Evolutionary conservation across 2,329 filamentous ascomycete species (phyloP), one percentile per base, ranked within the genome.

Genomic region (Talaromyces atroroseus): DNA sequence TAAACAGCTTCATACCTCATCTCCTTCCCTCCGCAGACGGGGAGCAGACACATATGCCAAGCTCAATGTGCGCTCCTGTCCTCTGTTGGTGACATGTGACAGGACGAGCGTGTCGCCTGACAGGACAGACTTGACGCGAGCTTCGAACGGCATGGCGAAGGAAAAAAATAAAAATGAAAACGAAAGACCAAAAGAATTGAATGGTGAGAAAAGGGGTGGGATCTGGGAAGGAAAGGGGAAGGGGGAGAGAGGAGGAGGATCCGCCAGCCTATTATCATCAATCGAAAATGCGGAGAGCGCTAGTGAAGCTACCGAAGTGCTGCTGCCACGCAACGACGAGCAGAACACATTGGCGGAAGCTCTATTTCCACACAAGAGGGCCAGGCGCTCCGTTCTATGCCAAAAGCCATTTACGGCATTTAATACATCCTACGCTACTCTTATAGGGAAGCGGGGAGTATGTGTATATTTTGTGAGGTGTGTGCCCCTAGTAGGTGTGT

Each of bases 101-200:
- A 97, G 79, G 62, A 97, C 80, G 65, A 97, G 77, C 26, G 92
- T 96, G 79, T 97, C 94, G 67, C 94, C 94, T 68, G 92, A 96
- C 68, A 95, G 79, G 64, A 96, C 90, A 71, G 88, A 90, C 82
- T 99, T 99, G 75, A 97, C 92, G 68, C 86, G 88, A 71, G 86
- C 81, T 77, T 82, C 73, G 56, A 77, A 63, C 62, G 72, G 68
- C 71, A 74, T 71, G n/a, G n/a, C 49, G 46, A 24, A 8, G 7
- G 46, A 24, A 8, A 11, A 46, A 32, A 23, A 29, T 10, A 29
- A 48, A 40, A 40, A 32, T 32, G 23, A 55, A 47, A 46, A 26
- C 6, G 36, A 20, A 52, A 49, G 24, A 21, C 29, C 23, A 40
- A 42, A 40, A 32, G 14, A 54, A 38, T 20, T 24, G 29, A 52